phyloP scores from a whole-genome alignment of 2,329 filamentous ascomycete genomes.

The Sarocladium strictum region DNA sequence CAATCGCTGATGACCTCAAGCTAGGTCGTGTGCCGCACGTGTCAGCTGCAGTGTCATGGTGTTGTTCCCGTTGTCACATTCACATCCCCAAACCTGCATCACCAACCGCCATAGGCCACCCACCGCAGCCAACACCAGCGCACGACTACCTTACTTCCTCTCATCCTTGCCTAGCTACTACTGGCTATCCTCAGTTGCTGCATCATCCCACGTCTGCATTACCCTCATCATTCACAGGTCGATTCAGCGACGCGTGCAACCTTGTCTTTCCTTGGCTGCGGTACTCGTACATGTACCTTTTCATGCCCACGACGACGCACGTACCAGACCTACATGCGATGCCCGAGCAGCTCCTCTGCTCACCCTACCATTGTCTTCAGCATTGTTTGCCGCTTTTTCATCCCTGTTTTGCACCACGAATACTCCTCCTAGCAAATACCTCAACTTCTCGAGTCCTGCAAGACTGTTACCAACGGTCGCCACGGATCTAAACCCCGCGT shows the following conservation, averaged over 20 bases:
- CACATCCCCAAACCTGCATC: background rate
- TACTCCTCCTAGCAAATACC: background rate
- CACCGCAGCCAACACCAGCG: background rate
- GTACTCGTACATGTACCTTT: constrained; percentile 1
- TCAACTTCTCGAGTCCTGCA: background rate
- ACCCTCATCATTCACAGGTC: background rate
- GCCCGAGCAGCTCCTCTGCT: background rate
- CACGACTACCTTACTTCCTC: background rate
- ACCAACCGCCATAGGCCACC: background rate
- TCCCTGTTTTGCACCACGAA: background rate
- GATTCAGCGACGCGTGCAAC: background rate
- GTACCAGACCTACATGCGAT: background rate
- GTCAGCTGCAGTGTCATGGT: background rate
- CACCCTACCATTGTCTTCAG: background rate
- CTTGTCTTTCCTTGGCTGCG: background rate
- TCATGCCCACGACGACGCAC: background rate
- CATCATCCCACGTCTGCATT: constrained; percentile 5
- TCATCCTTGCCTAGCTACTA: background rate
- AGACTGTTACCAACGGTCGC: background rate
- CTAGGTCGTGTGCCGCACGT: background rate
- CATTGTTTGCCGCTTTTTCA: background rate
- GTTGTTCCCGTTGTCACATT: background rate
- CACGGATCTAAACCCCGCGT: constrained; percentile 1
- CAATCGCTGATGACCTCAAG: background rate
- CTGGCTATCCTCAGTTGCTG: background rate